A percentile compares a stretch with the other conserved stretches of the same genome.
phyloP scores from a whole-genome alignment of 768 basidiomycete genomes.

The Boletus edulis region DNA sequence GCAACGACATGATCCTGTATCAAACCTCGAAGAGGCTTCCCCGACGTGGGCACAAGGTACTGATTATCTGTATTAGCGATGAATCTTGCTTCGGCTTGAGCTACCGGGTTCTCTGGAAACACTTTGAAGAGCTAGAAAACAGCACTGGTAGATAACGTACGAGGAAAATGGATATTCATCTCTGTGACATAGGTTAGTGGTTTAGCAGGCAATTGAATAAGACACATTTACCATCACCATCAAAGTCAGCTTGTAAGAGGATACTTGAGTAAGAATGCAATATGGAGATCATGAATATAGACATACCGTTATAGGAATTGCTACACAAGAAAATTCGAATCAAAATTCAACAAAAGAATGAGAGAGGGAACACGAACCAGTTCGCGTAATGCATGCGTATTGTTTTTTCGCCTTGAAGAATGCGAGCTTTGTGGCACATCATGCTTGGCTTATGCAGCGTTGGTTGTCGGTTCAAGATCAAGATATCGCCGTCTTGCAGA shows the following conservation, averaged over 20 bases:
- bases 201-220: background rate
- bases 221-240: slow-evolving; percentile 71
- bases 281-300: slow-evolving; percentile 2
- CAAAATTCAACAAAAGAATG: background rate
- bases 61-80: slow-evolving; percentile 99
- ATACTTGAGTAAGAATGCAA: slow-evolving; percentile 6
- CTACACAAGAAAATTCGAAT: slow-evolving; percentile 40
- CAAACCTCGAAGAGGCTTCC: slow-evolving; percentile 93
- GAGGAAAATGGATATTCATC: slow-evolving; percentile 99
- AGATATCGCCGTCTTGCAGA: slow-evolving; percentile 88
- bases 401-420: slow-evolving; percentile 94
- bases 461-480: slow-evolving; percentile 96
- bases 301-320: slow-evolving; percentile 94
- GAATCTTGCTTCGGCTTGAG: slow-evolving; percentile 89
- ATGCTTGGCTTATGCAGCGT: slow-evolving; percentile 99
- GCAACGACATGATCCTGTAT: slow-evolving; percentile 99
- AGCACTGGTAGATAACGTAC: slow-evolving; percentile 44
- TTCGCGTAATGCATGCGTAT: slow-evolving; percentile 99
- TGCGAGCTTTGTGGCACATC: slow-evolving; percentile 96
- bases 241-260: slow-evolving; percentile 70
- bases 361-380: slow-evolving; percentile 56
- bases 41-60: slow-evolving; percentile 98
- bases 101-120: slow-evolving; percentile 82
- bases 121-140: background rate
- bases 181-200: slow-evolving; percentile 45